Percentiles rank a stretch among this genome's conserved stretches.
These are phyloP conservation scores for Blumeriella jaapii DNA, from an alignment of 2,329 filamentous ascomycete genomes.

Conservation along the genomic window DNA sequence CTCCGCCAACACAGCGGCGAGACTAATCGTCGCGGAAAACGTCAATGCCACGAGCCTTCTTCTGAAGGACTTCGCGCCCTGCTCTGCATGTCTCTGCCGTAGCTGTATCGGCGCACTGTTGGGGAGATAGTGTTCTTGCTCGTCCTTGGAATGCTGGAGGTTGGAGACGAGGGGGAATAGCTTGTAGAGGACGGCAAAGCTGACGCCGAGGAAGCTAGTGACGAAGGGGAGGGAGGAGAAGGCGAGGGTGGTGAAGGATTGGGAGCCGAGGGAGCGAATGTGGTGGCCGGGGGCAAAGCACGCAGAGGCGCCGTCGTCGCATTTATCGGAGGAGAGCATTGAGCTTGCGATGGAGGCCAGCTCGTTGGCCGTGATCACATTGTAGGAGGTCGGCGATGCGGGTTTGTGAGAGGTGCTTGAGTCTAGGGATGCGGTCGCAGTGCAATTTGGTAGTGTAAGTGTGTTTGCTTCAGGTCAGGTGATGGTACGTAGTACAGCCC, in stretches of 20 bases:
- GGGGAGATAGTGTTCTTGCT: slow-evolving; percentile 51
- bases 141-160: slow-evolving; percentile 35
- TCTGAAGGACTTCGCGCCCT: slow-evolving; percentile 40
- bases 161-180: slow-evolving; percentile 64
- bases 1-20: slow-evolving; percentile 68
- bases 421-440: background rate
- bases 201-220: slow-evolving; percentile 54
- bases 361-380: slow-evolving; percentile 13
- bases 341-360: slow-evolving; percentile 14
- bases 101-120: slow-evolving; percentile 48
- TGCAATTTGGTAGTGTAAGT: too few species aligned
- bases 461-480: too few species aligned
- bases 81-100: slow-evolving; percentile 46
- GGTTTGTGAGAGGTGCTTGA: background rate
- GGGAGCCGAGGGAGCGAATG: slow-evolving; percentile 12
- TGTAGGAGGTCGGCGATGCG: slow-evolving; percentile 3
- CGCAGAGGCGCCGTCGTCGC: slow-evolving; percentile 17
- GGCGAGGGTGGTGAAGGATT: slow-evolving; percentile 35
- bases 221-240: slow-evolving; percentile 59
- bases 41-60: slow-evolving; percentile 47
- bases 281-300: slow-evolving; percentile 16
- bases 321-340: slow-evolving; percentile 26
- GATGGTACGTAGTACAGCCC: too few species aligned
- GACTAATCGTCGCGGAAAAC: slow-evolving; percentile 65
- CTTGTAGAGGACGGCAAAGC: slow-evolving; percentile 50